phyloP scores from a whole-genome alignment of 2,329 filamentous ascomycete species.

The Parasarocladium wereldwijsianum region DNA sequence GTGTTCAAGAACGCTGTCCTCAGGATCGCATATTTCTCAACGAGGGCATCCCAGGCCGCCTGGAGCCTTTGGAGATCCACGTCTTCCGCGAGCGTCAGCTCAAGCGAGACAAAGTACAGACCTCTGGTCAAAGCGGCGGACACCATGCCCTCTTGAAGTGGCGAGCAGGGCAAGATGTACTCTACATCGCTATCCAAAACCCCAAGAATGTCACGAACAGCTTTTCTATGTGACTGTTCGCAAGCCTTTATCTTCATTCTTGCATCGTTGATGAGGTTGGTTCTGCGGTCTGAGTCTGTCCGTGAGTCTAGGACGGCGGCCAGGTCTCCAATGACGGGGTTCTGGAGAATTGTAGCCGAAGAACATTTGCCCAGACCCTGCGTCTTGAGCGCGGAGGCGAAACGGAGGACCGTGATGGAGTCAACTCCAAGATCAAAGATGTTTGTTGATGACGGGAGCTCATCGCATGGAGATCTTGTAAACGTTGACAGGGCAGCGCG shows the following conservation, averaged over 20 bases:
- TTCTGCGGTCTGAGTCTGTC: too few relatives aligned
- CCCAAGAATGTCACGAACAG: slow-evolving; percentile 21
- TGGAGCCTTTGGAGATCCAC: slow-evolving; percentile 34
- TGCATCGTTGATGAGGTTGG: slow-evolving; percentile 26
- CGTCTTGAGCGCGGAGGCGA: slow-evolving; percentile 49
- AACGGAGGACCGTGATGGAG: slow-evolving; percentile 66
- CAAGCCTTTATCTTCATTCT: slow-evolving; percentile 50
- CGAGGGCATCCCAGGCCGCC: slow-evolving; percentile 40
- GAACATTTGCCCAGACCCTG: slow-evolving; percentile 45
- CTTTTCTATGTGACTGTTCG: slow-evolving; percentile 29
- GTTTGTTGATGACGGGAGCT: slow-evolving; percentile 42
- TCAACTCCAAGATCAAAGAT: slow-evolving; percentile 81
- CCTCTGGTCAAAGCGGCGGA: slow-evolving; percentile 44
- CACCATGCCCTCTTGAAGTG: slow-evolving; percentile 77
- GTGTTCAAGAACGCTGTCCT: slow-evolving; percentile 61
- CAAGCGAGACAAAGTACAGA: slow-evolving; percentile 68
- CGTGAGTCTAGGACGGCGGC: slow-evolving; percentile 23
- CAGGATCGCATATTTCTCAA: slow-evolving; percentile 45
- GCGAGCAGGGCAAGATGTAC: slow-evolving; percentile 66
- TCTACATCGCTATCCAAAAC: slow-evolving; percentile 44
- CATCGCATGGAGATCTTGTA: slow-evolving; percentile 26
- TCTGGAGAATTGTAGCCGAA: slow-evolving; percentile 53
- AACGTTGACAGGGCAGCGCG: slow-evolving; percentile 21
- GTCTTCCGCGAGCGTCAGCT: slow-evolving; percentile 33
- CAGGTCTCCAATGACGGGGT: slow-evolving; percentile 35